A percentile compares a stretch with the other conserved stretches of the same genome.
These are phyloP conservation scores for Globisporangium radiosum DNA, from an alignment of 352 stramenopile genomes.

Conservation along the genomic window DNA sequence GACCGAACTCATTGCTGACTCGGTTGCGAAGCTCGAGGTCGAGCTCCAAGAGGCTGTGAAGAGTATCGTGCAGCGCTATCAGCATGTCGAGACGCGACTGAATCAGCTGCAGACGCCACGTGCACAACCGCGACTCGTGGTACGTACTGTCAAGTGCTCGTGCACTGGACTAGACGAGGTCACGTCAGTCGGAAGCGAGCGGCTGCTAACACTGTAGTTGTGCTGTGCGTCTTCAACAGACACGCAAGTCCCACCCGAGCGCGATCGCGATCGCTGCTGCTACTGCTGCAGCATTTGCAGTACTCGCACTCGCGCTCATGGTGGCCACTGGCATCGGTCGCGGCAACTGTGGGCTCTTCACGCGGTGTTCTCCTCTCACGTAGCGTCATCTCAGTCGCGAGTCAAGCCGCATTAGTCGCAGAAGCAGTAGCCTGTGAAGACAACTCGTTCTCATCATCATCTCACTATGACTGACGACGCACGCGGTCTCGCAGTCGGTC, in stretches of 20 bases:
- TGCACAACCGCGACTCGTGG: conserved; percentile 29
- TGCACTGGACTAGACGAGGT: neutral
- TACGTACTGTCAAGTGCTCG: conserved; percentile 13
- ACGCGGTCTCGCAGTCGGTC: neutral
- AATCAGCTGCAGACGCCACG: conserved; percentile 49
- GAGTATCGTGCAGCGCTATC: conserved; percentile 44
- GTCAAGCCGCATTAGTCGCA: too few relatives aligned
- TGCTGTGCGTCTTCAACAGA: conserved; percentile 12
- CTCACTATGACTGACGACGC: neutral
- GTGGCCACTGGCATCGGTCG: neutral
- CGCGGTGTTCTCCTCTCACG: conserved; percentile 10
- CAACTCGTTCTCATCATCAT: too few relatives aligned
- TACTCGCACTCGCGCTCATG: neutral
- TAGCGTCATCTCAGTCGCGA: conserved; percentile 2
- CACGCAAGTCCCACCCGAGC: conserved; percentile 21
- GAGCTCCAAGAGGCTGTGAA: conserved; percentile 56
- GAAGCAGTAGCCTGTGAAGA: too few relatives aligned
- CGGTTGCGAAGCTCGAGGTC: conserved; percentile 52
- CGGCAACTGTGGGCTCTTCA: conserved; percentile 8
- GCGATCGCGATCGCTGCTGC: conserved; percentile 5
- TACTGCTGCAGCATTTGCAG: conserved; percentile 5
- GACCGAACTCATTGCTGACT: conserved; percentile 44
- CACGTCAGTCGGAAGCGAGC: neutral
- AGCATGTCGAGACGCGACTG: conserved; percentile 53
- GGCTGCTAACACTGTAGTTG: neutral